Base-by-base conservation (phyloP, 495 filamentous ascomycete species). In the Halenospora varia region DNA sequence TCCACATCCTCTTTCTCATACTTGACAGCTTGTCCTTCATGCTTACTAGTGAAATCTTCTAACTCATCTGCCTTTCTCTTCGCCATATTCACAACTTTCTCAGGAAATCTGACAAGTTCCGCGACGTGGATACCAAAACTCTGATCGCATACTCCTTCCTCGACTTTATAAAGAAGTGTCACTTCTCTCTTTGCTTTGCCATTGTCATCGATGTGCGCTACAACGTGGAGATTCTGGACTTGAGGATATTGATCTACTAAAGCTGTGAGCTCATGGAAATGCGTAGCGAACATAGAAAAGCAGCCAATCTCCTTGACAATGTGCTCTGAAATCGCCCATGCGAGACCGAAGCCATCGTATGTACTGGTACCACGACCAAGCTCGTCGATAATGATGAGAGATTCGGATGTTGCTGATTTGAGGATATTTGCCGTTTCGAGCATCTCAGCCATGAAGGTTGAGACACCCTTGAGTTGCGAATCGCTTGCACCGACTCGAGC, bases 391-490 rank as follows among this genome's bases (percentile, higher is more conserved):
- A 99, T 96, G 69, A 99, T 96, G 51, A 99, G 78, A 3, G 88
- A 92, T 65, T 97, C 94, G 8, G 85, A 85, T 1, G 94, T 97
- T 2, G 94, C 94, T 3, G 89, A 92, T 73, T 97, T 97, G 67
- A 99, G 88, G 60, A 99, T 99, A 66, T 96, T 97, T 55, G 94
- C 90, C 0, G 94, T 99, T 68, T 99, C 94, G 23, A 99, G 81
- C 94, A 99, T 99, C 75, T 99, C 94, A 0, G 95, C 95, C 95
- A 99, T 99, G 77, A 99, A 99, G 0, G 94, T 99, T 41, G 90
- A 96, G 8, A 99, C 95, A 35, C 94, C 94, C 73, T 99, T 99
- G 39, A 99, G 83, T 68, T 97, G 94, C 6, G 88, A 92, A 71
- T 99, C 94, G 67, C 87, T 92, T 3, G 94, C 94, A 51, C 94